A percentile compares a stretch with the other conserved stretches of the same genome.
phyloP scores from a whole-genome alignment of 2,329 filamentous ascomycete species.

The Aspergillus tubingensis region DNA sequence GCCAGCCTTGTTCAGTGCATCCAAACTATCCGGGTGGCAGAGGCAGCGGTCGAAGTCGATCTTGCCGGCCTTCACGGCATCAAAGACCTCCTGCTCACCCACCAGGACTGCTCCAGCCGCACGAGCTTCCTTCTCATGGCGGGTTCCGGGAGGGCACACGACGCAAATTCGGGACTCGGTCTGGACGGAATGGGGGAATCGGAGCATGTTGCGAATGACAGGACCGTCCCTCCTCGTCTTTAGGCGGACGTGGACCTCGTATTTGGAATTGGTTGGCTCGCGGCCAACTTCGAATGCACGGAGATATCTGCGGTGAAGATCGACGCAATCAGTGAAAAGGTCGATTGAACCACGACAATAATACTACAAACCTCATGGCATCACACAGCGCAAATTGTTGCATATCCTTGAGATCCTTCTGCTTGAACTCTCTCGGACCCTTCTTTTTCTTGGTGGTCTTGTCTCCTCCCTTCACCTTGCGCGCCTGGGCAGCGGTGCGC shows the following conservation, averaged over 20 bases:
- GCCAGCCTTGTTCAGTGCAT: conserved; percentile 76
- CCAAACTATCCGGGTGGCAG: conserved; percentile 76
- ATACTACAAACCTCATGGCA: conserved; percentile 70
- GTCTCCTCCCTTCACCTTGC: conserved; percentile 42
- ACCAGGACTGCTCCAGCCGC: conserved; percentile 78
- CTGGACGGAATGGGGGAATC: conserved; percentile 84
- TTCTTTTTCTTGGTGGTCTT: conserved; percentile 66
- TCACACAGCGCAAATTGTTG: conserved; percentile 82
- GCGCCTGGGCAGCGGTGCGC: conserved; percentile 40
- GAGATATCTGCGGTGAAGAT: conserved; percentile 66
- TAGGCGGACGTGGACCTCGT: conserved; percentile 83
- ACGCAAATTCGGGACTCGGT: conserved; percentile 88
- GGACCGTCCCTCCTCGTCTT: conserved; percentile 83
- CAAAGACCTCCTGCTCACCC: conserved; percentile 84
- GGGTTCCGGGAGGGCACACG: conserved; percentile 80
- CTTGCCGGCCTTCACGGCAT: conserved; percentile 70
- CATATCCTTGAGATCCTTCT: conserved; percentile 63
- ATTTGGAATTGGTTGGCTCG: conserved; percentile 72
- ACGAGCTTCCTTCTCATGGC: conserved; percentile 70
- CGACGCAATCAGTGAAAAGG: conserved; percentile 17
- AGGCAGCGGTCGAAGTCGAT: conserved; percentile 89
- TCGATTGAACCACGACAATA: conserved; percentile 13
- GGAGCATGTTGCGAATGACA: conserved; percentile 81
- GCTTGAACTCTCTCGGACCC: conserved; percentile 65
- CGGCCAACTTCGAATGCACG: conserved; percentile 89